These are phyloP conservation scores for Collybiopsis luxurians DNA, from an alignment of 768 basidiomycete genomes.

Conservation along the genomic window DNA sequence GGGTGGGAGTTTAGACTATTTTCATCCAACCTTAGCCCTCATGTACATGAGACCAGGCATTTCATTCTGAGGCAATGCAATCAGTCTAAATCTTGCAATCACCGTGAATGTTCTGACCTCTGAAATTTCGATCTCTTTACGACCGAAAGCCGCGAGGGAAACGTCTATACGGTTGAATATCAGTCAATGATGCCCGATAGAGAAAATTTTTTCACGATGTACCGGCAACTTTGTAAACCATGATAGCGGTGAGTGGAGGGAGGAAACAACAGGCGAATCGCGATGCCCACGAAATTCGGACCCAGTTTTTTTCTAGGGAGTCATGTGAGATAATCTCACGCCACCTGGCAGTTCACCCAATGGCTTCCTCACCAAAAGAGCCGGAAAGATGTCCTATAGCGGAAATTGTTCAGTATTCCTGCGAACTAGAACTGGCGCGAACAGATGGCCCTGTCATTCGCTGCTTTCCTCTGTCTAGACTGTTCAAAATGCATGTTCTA, in stretches of 20 bases:
- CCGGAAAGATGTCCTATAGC: constrained; percentile 51
- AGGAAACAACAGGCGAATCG: background rate
- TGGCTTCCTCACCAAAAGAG: background rate
- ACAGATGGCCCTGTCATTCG: constrained; percentile 30
- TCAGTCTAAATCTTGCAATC: background rate
- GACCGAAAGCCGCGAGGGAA: constrained; percentile 98
- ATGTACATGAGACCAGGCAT: constrained; percentile 97
- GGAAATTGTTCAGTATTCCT: constrained; percentile 74
- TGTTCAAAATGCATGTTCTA: constrained; percentile 64
- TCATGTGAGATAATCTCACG: background rate
- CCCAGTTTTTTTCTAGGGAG: background rate
- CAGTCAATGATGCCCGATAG: background rate
- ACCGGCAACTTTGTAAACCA: constrained; percentile 94
- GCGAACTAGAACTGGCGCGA: constrained; percentile 35
- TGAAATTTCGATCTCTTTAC: constrained; percentile 99
- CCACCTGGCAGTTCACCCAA: background rate
- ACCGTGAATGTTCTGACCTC: constrained; percentile 57
- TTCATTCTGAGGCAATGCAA: constrained; percentile 56
- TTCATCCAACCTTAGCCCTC: constrained; percentile 67
- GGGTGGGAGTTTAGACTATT: constrained; percentile 11
- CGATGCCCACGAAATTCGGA: background rate
- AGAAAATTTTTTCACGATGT: constrained; percentile 15
- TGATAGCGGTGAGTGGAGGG: constrained; percentile 23
- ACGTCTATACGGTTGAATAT: constrained; percentile 50
- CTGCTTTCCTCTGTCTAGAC: constrained; percentile 73